These are phyloP conservation scores for Penicillium pulvis DNA, from an alignment of 495 filamentous ascomycete species.

Conservation along the genomic window DNA sequence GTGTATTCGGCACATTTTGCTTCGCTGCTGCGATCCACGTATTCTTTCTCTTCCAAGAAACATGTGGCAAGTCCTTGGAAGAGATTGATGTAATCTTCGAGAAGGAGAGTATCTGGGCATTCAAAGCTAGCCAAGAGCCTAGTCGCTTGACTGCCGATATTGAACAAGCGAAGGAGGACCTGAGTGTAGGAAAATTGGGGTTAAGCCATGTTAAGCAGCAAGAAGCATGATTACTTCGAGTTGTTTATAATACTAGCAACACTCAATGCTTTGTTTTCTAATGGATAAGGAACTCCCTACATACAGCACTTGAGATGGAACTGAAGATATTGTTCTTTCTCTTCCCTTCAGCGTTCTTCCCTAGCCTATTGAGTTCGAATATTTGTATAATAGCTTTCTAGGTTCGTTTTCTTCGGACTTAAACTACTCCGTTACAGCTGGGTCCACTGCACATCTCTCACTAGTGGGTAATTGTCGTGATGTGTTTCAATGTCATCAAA, in stretches of 20 bases:
- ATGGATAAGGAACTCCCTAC: too few relatives aligned
- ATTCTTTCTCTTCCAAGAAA: slow-evolving; percentile 68
- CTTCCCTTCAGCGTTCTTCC: too few relatives aligned
- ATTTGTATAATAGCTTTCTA: too few relatives aligned
- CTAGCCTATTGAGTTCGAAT: too few relatives aligned
- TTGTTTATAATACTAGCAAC: neutral
- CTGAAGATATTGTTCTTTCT: too few relatives aligned
- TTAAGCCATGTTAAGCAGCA: slow-evolving; percentile 1
- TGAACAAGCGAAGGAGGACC: slow-evolving; percentile 20
- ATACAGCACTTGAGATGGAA: too few relatives aligned
- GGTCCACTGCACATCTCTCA: too few relatives aligned
- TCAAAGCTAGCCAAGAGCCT: slow-evolving; percentile 12
- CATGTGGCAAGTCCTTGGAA: slow-evolving; percentile 62
- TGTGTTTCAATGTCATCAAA: too few relatives aligned
- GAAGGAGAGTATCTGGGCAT: slow-evolving; percentile 25
- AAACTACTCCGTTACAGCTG: too few relatives aligned
- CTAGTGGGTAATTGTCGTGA: too few relatives aligned
- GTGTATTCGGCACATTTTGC: slow-evolving; percentile 31
- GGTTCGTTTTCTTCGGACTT: too few relatives aligned
- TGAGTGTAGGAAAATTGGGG: slow-evolving; percentile 9
- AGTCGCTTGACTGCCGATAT: slow-evolving; percentile 20
- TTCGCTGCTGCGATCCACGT: slow-evolving; percentile 65
- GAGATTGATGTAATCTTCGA: slow-evolving; percentile 67
- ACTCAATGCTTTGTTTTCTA: too few relatives aligned
- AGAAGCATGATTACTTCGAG: neutral